Evolutionary conservation across 805 yeast species (phyloP).

Genomic region (Teunomyces stri): DNA sequence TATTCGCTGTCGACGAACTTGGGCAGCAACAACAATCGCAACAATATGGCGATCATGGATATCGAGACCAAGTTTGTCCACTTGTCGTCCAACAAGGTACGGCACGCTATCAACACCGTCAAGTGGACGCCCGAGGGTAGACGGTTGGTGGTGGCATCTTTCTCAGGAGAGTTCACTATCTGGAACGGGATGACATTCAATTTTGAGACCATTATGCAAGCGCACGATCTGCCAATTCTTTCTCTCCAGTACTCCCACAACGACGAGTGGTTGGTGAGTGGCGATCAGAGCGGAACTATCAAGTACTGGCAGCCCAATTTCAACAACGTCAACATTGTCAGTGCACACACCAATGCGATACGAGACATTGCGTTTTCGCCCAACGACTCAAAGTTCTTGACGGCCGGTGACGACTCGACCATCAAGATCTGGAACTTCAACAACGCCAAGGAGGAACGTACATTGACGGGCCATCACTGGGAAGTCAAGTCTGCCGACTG

Average conservation of each 20-base stretch:
- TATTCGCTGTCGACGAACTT: constrained; percentile 39
- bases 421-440: constrained; percentile 94
- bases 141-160: constrained; percentile 82
- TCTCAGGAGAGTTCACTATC: constrained; percentile 91
- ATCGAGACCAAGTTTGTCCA: constrained; percentile 82
- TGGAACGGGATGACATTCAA: constrained; percentile 97
- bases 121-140: constrained; percentile 97
- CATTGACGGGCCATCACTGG: constrained; percentile 94
- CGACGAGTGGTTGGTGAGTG: constrained; percentile 92
- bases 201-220: constrained; percentile 97
- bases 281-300: constrained; percentile 87
- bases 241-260: constrained; percentile 79
- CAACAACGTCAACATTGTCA: constrained; percentile 83
- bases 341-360: constrained; percentile 76
- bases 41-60: constrained; percentile 53
- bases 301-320: constrained; percentile 98
- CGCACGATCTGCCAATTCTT: constrained; percentile 89
- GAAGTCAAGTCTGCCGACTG: constrained; percentile 97
- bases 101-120: constrained; percentile 86
- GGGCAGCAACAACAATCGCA: constrained; percentile 20
- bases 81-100: constrained; percentile 84
- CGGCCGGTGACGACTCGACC: constrained; percentile 89
- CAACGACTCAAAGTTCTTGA: constrained; percentile 86
- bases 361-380: constrained; percentile 89
- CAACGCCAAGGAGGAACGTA: constrained; percentile 78